Percentiles rank a stretch among this genome's conserved stretches.
phyloP scores from a whole-genome alignment of 148 eudicot species.

The Drosera capensis region DNA sequence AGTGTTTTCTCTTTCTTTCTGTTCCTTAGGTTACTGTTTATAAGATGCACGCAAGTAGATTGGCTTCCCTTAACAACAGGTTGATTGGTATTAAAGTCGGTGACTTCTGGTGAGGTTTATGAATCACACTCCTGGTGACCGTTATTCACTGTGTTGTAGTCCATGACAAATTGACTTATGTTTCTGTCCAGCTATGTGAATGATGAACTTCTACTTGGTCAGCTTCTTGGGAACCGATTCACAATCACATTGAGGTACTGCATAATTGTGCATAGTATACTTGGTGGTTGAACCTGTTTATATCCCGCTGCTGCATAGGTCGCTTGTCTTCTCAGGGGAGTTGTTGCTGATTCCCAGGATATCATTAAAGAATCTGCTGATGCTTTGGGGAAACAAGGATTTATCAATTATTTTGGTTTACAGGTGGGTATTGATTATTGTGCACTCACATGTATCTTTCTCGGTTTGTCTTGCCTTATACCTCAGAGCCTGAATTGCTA shows the following conservation, averaged over 20 bases:
- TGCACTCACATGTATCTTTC: too few species aligned
- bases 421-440: too few species aligned
- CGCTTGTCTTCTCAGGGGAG: conserved; percentile 39
- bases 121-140: conserved; percentile 6
- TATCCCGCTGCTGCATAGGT: neutral
- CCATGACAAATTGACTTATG: conserved; percentile 5
- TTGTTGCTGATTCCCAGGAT: conserved; percentile 71
- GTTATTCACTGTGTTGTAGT: neutral
- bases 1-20: too few species aligned
- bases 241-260: conserved; percentile 71
- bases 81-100: conserved; percentile 89
- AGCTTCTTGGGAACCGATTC: conserved; percentile 82
- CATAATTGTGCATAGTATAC: neutral
- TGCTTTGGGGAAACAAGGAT: conserved; percentile 69
- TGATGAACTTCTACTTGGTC: conserved; percentile 83
- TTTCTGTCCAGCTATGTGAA: conserved; percentile 58
- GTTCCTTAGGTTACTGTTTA: conserved; percentile 64
- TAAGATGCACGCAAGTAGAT: conserved; percentile 64
- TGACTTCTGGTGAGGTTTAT: conserved; percentile 58
- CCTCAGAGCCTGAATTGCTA: too few species aligned
- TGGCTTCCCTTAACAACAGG: conserved; percentile 70
- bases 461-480: too few species aligned
- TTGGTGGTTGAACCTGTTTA: too few species aligned
- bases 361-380: conserved; percentile 57
- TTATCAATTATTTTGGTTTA: conserved; percentile 87